Conservation (phyloP, 2,329 filamentous ascomycete genomes). For the Penicillium polonicum region DNA sequence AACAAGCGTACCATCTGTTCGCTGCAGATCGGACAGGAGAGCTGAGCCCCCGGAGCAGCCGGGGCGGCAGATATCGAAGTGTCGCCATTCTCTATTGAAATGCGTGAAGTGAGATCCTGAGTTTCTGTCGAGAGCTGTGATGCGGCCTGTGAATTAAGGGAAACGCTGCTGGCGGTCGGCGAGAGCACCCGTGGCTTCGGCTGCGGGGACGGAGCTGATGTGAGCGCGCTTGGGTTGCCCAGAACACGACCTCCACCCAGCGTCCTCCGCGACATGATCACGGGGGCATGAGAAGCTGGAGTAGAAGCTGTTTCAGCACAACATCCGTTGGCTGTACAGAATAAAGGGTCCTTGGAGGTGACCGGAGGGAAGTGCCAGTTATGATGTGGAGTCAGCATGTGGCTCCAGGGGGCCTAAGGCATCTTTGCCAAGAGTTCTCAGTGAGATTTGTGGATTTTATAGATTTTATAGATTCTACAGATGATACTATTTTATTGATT, state of each 20-base stretch:
- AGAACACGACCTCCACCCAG: constrained; percentile 90
- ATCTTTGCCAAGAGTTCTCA: constrained; percentile 5
- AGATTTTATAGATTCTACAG: no score
- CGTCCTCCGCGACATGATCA: constrained; percentile 76
- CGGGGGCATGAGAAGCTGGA: constrained; percentile 35
- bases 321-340: constrained; percentile 23
- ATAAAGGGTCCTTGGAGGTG: constrained; percentile 8
- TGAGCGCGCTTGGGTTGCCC: constrained; percentile 80
- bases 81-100: constrained; percentile 66
- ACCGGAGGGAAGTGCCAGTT: constrained; percentile 12
- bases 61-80: constrained; percentile 50
- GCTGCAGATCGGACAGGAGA: constrained; percentile 95
- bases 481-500: background rate
- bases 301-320: constrained; percentile 17
- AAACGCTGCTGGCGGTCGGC: constrained; percentile 70
- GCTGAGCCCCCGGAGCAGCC: constrained; percentile 60
- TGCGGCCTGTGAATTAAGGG: constrained; percentile 69
- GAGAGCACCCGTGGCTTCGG: constrained; percentile 52
- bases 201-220: constrained; percentile 52
- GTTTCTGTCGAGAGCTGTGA: constrained; percentile 68
- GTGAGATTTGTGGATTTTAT: background rate
- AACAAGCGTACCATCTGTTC: constrained; percentile 80
- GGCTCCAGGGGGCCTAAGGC: constrained; percentile 15
- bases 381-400: constrained; percentile 21
- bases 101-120: constrained; percentile 78